Conservation (phyloP, 208 protist species). For the Acanthamoeba healyi region DNA sequence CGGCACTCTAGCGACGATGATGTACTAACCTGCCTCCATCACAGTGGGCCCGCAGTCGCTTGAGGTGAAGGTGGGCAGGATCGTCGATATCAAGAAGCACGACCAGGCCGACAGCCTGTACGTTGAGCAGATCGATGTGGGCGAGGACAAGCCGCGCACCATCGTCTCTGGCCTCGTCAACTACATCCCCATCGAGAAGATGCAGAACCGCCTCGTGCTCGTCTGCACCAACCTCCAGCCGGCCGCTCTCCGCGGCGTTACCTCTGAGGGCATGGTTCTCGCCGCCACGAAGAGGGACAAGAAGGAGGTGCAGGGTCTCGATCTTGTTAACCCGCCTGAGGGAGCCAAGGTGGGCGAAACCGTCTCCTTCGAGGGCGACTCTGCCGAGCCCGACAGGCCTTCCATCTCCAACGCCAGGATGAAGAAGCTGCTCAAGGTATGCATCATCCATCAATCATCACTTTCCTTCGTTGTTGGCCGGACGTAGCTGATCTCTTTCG, state of each 20-base stretch:
- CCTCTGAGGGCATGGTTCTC: constrained; percentile 77
- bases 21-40: not conserved
- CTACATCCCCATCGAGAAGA: constrained; percentile 73
- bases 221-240: constrained; percentile 77
- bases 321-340: constrained; percentile 76
- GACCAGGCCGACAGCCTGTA: constrained; percentile 77
- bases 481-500: not conserved
- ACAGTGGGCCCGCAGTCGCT: constrained; percentile 29
- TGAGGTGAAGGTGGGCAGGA: constrained; percentile 78
- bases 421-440: constrained; percentile 68
- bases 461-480: not conserved
- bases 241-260: constrained; percentile 21
- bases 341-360: constrained; percentile 60
- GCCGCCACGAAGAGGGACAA: constrained; percentile 54
- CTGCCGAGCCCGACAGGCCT: constrained; percentile 48
- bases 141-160: constrained; percentile 78
- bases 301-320: constrained; percentile 63
- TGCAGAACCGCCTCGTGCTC: constrained; percentile 67
- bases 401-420: constrained; percentile 29
- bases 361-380: constrained; percentile 69
- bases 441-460: not conserved
- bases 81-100: constrained; percentile 75
- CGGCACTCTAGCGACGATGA: not conserved
- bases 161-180: constrained; percentile 81
- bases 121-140: constrained; percentile 79